Base-by-base conservation (phyloP, 257 asterid species). In the Solanum habrochaites region DNA sequence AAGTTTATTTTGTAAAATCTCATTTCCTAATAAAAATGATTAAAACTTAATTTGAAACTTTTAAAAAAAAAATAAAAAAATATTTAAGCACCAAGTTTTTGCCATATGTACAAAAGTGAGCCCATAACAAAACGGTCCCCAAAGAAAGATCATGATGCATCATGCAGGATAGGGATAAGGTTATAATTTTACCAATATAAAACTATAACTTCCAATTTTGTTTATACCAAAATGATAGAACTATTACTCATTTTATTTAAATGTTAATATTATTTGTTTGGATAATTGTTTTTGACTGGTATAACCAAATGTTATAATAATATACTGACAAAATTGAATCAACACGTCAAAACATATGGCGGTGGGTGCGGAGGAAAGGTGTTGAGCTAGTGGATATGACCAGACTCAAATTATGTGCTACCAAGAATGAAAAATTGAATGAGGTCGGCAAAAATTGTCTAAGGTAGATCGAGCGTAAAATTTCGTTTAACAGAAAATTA, bases 1-100 rank as follows among this genome's bases (percentile, higher is more conserved):
- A 35, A 31, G 2, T 31, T 31, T 31, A 3, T 2, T 3, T 31
- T 3, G 3, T 2, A 31, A 31, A 31, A 0, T 35, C 0, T 35
- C 7, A 5, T 35, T 35, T 1, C 1, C 7, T 35, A 35, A 35
- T 0, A 35, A 35, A 35, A 0, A 35, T 1, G 1, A 1, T 0
- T 35, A 1, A 35, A 9, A 42, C n/a, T 56, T 56, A 2, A 18
- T 0, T 4, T 4, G 0, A 20, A 2, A 2, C 25, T 2, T 20
- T 0, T 56, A n/a, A 56, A 18, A 20, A 20, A 20, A 20, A 0
- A 0, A 56, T 56, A 11, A 56, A 56, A 3, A 0, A 56, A 1
- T 56, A 56, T 2, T 56, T 56, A 80, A 47, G 67, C 49, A 80
- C 60, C 29, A 18, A 29, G 42, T 29, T 21, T 29, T 52, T 81